Percentiles rank a stretch among this genome's conserved stretches.
These are phyloP conservation scores for thale cress (Arabidopsis thaliana) DNA, from an alignment of 345 rosid genomes.

Conservation along the genomic window DNA sequence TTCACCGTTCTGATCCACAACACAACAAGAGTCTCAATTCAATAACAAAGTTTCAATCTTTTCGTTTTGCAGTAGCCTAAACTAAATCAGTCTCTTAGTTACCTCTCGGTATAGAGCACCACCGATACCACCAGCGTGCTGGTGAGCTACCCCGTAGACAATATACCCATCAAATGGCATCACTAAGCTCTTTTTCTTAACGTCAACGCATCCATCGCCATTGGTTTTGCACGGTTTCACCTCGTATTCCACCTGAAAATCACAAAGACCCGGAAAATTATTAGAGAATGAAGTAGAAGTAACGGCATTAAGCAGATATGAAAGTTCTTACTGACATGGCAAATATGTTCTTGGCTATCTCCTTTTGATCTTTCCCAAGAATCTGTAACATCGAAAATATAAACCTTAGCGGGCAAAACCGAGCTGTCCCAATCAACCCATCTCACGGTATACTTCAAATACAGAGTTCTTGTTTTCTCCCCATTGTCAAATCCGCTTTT, in stretches of 20 bases:
- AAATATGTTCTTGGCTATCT: constrained; percentile 52
- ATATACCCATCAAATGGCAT: constrained; percentile 76
- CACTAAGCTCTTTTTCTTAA: constrained; percentile 56
- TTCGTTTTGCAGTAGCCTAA: constrained; percentile 17
- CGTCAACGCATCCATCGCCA: constrained; percentile 50
- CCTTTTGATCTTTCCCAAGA: constrained; percentile 49
- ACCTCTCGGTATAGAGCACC: constrained; percentile 79
- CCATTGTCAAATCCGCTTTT: constrained; percentile 56
- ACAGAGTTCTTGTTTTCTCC: constrained; percentile 53
- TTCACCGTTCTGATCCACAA: constrained; percentile 61
- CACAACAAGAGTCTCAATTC: constrained; percentile 16
- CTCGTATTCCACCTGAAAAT: constrained; percentile 65
- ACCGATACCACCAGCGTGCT: constrained; percentile 75
- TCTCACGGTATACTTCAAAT: constrained; percentile 66
- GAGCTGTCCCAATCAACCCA: constrained; percentile 77
- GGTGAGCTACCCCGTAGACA: constrained; percentile 83
- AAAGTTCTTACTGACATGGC: constrained; percentile 55
- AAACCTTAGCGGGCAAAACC: constrained; percentile 67
- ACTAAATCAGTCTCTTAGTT: constrained; percentile 18
- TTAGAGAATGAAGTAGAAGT: constrained; percentile 17
- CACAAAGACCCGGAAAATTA: neutral
- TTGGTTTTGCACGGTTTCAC: constrained; percentile 57
- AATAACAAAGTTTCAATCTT: neutral
- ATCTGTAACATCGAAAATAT: constrained; percentile 82
- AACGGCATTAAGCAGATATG: neutral